phyloP scores from a whole-genome alignment of 106 monocot genomes.

The Platanthera zijinensis region DNA sequence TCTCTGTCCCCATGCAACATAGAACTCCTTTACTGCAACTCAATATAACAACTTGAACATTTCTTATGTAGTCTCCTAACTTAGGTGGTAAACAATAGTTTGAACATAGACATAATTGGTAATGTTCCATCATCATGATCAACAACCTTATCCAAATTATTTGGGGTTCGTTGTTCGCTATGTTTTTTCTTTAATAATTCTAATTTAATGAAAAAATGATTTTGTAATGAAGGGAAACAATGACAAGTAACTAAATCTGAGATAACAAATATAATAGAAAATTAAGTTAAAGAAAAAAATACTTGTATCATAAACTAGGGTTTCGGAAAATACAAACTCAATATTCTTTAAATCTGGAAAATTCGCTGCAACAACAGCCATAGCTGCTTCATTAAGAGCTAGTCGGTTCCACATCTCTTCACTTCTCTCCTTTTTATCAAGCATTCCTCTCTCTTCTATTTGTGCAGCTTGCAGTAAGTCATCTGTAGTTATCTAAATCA shows the following conservation, averaged over 20 bases:
- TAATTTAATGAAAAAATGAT: not conserved
- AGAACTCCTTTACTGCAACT: not conserved
- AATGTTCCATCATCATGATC: not conserved
- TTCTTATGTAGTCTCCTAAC: not conserved
- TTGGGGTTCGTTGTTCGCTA: no score
- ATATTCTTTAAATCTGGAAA: constrained; percentile 81
- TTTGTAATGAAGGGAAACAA: not conserved
- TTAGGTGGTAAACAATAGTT: not conserved
- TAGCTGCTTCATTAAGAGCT: constrained; percentile 86
- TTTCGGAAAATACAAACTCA: constrained; percentile 59
- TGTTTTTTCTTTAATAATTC: not conserved
- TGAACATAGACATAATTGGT: not conserved
- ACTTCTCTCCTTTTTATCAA: constrained; percentile 81
- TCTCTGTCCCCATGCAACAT: no score
- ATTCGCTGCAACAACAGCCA: constrained; percentile 83
- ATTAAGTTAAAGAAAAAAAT: not conserved
- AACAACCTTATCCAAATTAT: not conserved
- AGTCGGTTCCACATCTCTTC: constrained; percentile 69
- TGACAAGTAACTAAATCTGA: not conserved
- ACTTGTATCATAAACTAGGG: not conserved
- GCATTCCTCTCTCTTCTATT: constrained; percentile 90
- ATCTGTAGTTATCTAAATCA: constrained; percentile 69
- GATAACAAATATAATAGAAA: not conserved
- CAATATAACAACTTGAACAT: not conserved
- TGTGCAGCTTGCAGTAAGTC: constrained; percentile 89